Evolutionary conservation across 192 early-diverging fungal species (phyloP), one percentile per base, ranked within the genome.

Genomic region (Ambispora gerdemannii): DNA sequence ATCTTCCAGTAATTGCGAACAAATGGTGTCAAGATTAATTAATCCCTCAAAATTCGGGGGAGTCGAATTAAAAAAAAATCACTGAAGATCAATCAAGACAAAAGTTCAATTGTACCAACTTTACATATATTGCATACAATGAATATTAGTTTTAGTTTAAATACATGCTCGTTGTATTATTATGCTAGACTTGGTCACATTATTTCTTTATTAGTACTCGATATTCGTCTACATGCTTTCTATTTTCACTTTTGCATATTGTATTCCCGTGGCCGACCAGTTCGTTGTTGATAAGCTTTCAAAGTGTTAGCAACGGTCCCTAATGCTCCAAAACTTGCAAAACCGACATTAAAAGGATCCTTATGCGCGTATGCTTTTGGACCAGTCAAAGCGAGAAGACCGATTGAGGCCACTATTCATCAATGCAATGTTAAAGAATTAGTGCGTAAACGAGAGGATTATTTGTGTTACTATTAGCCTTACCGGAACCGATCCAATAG

Each of bases 271-370:
- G 66, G 66, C 24, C 25, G 19, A 20, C 66, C 66, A 20, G 66
- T 53, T 55, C 20, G 3, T 20, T 35, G 13, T 55, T 67, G 50
- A 34, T 67, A 67, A 33, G 20, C 17, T 53, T 67, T 67, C 31
- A 67, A 36, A 38, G 51, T n/a, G 20, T 67, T 67, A 15, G 30
- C 51, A 11, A 30, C 66, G 6, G 51, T 34, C 33, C 50, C 35
- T 22, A 67, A 3, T 24, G 50, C 50, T 0, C 50, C 66, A 8
- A 67, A 36, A 67, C 50, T 53, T 34, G 50, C 51, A 2, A 67
- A 34, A 24, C 50, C 27, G 25, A 67, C 66, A 53, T 67, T 27
- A 34, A 22, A 67, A 33, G 50, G 11, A 53, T 67, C 66, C 50
- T 67, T 67, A 20, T 25, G 20, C 20, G 52, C 66, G 3, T 20